phyloP scores from a whole-genome alignment of 805 yeast species.

The Lipomyces sp. region DNA sequence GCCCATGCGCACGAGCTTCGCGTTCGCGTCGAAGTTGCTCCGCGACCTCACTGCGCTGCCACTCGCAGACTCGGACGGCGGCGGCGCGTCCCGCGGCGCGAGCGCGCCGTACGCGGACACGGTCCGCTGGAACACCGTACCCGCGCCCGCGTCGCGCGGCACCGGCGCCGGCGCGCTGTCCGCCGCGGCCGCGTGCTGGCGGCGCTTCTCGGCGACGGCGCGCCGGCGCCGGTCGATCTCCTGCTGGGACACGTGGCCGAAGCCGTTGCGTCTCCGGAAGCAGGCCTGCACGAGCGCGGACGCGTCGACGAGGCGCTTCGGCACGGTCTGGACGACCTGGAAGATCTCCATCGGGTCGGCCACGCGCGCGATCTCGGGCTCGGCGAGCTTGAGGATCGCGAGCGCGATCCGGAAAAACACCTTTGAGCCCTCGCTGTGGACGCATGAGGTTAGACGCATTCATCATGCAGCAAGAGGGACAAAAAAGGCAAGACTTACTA shows the following conservation, averaged over 20 bases:
- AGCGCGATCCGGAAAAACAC: slow-evolving; percentile 78
- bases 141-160: too few species aligned
- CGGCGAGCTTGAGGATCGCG: slow-evolving; percentile 72
- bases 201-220: slow-evolving; percentile 67
- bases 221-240: slow-evolving; percentile 75
- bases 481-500: slow-evolving; percentile 38
- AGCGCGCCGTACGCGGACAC: too few species aligned
- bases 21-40: slow-evolving; percentile 10
- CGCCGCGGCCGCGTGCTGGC: too few species aligned
- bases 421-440: slow-evolving; percentile 67
- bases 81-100: too few species aligned
- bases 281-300: slow-evolving; percentile 67
- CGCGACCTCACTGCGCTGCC: too few species aligned
- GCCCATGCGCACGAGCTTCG: slow-evolving; percentile 20
- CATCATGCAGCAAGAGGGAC: too few species aligned
- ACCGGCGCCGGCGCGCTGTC: too few species aligned
- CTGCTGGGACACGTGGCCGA: slow-evolving; percentile 73
- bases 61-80: too few species aligned
- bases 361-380: slow-evolving; percentile 53
- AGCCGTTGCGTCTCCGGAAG: slow-evolving; percentile 67
- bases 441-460: neutral
- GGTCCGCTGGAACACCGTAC: too few species aligned
- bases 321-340: slow-evolving; percentile 80
- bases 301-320: slow-evolving; percentile 68
- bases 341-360: slow-evolving; percentile 61